Evolutionary conservation across 2,329 filamentous ascomycete genomes (phyloP).

Genomic region (Escovopsis weberi): DNA sequence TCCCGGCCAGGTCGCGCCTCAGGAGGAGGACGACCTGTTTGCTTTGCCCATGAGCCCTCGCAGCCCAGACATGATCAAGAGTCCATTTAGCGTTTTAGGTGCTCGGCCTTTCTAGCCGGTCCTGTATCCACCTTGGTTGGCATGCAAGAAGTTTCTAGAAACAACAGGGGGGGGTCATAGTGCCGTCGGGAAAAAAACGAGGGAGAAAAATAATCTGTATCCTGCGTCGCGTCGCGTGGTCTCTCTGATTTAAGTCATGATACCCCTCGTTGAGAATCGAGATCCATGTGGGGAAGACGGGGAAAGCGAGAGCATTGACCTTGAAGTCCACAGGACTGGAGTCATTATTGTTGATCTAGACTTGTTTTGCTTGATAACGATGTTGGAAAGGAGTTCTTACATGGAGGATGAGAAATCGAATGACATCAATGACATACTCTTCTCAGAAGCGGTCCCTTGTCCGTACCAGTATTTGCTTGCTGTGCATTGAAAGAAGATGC

Average conservation of each 20-base stretch:
- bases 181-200: background rate
- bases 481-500: too few species aligned
- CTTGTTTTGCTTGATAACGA: too few species aligned
- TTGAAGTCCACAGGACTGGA: too few species aligned
- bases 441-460: too few species aligned
- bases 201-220: background rate
- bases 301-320: too few species aligned
- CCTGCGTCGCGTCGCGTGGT: conserved; percentile 4
- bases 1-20: conserved; percentile 10
- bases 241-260: conserved; percentile 5
- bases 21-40: conserved; percentile 64
- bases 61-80: conserved; percentile 72
- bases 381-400: too few species aligned
- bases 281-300: too few species aligned
- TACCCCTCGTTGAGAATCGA: conserved; percentile 4
- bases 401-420: too few species aligned
- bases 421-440: too few species aligned
- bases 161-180: too few species aligned
- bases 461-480: too few species aligned
- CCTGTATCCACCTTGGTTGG: background rate
- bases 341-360: too few species aligned
- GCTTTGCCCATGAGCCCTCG: conserved; percentile 75
- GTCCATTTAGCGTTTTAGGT: conserved; percentile 53
- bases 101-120: conserved; percentile 4
- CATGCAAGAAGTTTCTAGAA: background rate